A percentile compares a stretch with the other conserved stretches of the same genome.
Conservation (phyloP, 371 early-diverging fungal species). For the Lichtheimia ornata region DNA sequence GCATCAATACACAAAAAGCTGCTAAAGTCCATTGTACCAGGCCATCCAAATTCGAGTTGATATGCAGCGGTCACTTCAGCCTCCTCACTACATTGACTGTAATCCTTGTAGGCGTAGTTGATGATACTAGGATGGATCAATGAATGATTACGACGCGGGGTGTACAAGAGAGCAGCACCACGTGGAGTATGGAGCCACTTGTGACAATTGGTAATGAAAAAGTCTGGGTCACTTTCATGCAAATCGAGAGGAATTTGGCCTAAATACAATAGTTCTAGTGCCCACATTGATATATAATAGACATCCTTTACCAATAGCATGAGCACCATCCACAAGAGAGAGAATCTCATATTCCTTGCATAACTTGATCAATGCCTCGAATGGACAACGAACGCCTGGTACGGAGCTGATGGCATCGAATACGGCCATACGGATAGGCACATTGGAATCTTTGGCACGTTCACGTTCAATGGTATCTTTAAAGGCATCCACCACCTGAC, state of each 20-base stretch:
- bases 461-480: conserved; percentile 23
- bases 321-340: conserved; percentile 74
- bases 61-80: conserved; percentile 15
- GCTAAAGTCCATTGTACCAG: conserved; percentile 41
- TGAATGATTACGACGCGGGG: conserved; percentile 50
- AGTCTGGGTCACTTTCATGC: conserved; percentile 59
- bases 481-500: conserved; percentile 28
- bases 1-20: conserved; percentile 48
- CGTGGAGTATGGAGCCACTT: conserved; percentile 75
- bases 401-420: conserved; percentile 63
- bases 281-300: too few species aligned
- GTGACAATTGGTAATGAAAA: conserved; percentile 72
- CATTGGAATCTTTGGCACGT: conserved; percentile 27
- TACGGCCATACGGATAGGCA: conserved; percentile 48
- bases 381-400: conserved; percentile 60
- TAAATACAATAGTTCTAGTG: neutral
- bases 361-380: conserved; percentile 52
- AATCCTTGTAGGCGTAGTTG: conserved; percentile 40
- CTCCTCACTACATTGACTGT: conserved; percentile 13
- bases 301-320: conserved; percentile 50
- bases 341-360: conserved; percentile 53
- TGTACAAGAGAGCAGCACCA: conserved; percentile 62
- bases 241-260: conserved; percentile 69
- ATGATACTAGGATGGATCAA: conserved; percentile 58
- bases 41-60: conserved; percentile 42